These are phyloP conservation scores for Harringtonia aguacate DNA, from an alignment of 2,329 filamentous ascomycete species.

Conservation along the genomic window DNA sequence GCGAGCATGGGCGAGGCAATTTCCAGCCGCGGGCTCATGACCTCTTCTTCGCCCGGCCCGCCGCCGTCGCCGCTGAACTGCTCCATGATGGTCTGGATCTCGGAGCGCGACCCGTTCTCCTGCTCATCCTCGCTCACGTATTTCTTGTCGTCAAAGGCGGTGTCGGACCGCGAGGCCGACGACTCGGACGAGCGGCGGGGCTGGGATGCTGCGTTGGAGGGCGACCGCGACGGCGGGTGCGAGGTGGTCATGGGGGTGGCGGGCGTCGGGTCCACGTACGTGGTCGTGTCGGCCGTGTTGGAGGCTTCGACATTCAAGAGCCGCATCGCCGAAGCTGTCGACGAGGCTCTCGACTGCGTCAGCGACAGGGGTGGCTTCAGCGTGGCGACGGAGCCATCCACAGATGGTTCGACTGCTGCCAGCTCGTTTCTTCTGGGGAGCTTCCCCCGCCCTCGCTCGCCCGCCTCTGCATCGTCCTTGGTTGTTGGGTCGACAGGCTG, in stretches of 20 bases:
- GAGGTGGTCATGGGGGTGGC: conserved; percentile 39
- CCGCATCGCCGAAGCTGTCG: conserved; percentile 26
- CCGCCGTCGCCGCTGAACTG: conserved; percentile 74
- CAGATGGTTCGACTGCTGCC: background rate
- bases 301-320: conserved; percentile 36
- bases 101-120: conserved; percentile 62
- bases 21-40: conserved; percentile 84
- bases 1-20: conserved; percentile 68
- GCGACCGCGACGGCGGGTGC: conserved; percentile 46
- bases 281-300: conserved; percentile 36
- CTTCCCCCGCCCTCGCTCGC: background rate
- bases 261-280: conserved; percentile 48
- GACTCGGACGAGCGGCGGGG: conserved; percentile 20
- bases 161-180: conserved; percentile 45
- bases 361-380: conserved; percentile 27
- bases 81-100: conserved; percentile 97
- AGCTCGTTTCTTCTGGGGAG: background rate
- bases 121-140: conserved; percentile 51
- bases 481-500: background rate
- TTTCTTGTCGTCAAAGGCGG: conserved; percentile 45
- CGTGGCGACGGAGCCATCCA: conserved; percentile 31
- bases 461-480: background rate
- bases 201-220: conserved; percentile 39
- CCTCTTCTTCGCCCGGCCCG: conserved; percentile 65
- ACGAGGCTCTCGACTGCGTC: conserved; percentile 20